These are phyloP conservation scores for Xylaria polymorpha DNA, from an alignment of 2,329 filamentous ascomycete species.

Conservation along the genomic window DNA sequence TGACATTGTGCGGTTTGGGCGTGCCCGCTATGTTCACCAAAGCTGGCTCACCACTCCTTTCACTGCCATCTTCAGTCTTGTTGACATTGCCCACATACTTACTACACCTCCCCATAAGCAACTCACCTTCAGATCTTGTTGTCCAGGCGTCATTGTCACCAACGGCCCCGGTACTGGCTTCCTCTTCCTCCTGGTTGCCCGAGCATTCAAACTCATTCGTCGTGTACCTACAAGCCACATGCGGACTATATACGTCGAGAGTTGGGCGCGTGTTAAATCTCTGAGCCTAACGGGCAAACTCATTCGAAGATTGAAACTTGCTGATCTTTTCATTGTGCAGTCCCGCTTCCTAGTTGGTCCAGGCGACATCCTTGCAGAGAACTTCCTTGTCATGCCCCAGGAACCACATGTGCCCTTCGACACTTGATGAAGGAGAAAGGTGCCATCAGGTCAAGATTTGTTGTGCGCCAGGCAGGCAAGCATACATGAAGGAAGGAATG, in stretches of 20 bases:
- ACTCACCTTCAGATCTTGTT: constrained; percentile 53
- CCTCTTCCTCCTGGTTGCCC: constrained; percentile 70
- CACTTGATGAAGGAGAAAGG: not conserved
- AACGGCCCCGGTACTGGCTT: constrained; percentile 93
- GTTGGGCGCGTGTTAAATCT: constrained; percentile 85
- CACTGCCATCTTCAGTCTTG: constrained; percentile 73
- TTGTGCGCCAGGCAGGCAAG: not conserved
- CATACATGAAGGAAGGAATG: not conserved
- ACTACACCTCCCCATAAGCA: constrained; percentile 43
- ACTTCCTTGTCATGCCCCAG: constrained; percentile 37
- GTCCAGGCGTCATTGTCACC: constrained; percentile 81
- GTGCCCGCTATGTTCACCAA: constrained; percentile 87
- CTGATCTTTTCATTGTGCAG: constrained; percentile 41
- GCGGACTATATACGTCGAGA: constrained; percentile 88
- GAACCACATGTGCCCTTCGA: constrained; percentile 18
- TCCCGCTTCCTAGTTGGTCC: constrained; percentile 17
- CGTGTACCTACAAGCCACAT: constrained; percentile 66
- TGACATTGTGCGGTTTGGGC: constrained; percentile 74
- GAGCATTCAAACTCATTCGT: constrained; percentile 60
- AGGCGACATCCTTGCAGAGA: constrained; percentile 29
- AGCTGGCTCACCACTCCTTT: constrained; percentile 77
- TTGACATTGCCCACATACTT: constrained; percentile 70
- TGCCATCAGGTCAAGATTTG: not conserved
- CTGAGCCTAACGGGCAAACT: constrained; percentile 88
- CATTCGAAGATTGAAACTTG: constrained; percentile 55